Conservation (phyloP, 1,284 basidiomycete species). For the Bjerkandera adusta region DNA sequence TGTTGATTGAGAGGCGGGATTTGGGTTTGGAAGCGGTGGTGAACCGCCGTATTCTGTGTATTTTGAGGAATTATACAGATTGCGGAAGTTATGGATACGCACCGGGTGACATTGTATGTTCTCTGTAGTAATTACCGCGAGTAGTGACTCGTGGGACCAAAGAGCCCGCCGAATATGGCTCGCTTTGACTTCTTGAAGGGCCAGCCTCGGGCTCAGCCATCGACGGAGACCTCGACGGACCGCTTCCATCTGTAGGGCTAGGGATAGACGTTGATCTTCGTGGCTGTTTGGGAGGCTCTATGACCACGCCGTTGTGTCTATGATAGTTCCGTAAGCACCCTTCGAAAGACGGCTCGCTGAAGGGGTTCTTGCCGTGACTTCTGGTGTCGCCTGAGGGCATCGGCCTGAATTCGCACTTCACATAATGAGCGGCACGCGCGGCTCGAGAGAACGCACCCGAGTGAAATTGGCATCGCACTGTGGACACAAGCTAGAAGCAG, state of each 20-base stretch:
- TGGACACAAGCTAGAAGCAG: slow-evolving; percentile 54
- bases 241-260: too few relatives aligned
- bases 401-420: slow-evolving; percentile 28
- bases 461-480: slow-evolving; percentile 78
- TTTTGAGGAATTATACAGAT: not conserved
- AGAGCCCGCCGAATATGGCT: too few relatives aligned
- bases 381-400: slow-evolving; percentile 36
- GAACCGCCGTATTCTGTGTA: not conserved
- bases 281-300: slow-evolving; percentile 54
- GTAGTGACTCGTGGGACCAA: slow-evolving; percentile 31
- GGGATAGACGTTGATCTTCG: too few relatives aligned
- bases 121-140: slow-evolving; percentile 57
- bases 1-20: too few relatives aligned
- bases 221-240: too few relatives aligned
- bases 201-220: too few relatives aligned
- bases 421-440: slow-evolving; percentile 1
- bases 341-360: not conserved
- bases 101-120: slow-evolving; percentile 48
- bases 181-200: too few relatives aligned
- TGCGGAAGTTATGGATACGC: slow-evolving; percentile 10
- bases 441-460: slow-evolving; percentile 45
- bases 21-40: too few relatives aligned
- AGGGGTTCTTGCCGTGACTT: slow-evolving; percentile 49
- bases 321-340: not conserved
- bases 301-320: slow-evolving; percentile 68